Evolutionary conservation across 768 basidiomycete genomes (phyloP).

Genomic region (Boletus eberwhitei): DNA sequence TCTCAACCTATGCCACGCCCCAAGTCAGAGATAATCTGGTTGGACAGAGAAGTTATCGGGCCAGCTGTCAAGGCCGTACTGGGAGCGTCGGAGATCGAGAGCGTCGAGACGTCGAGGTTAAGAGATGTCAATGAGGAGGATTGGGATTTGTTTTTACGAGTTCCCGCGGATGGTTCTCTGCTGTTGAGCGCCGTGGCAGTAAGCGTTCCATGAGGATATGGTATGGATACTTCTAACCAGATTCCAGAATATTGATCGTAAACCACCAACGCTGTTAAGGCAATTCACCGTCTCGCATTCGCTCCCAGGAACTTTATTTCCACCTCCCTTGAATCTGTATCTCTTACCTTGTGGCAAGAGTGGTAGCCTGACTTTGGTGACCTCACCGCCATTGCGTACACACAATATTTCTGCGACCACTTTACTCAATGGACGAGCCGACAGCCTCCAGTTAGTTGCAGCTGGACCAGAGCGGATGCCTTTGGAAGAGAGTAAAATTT

Average conservation of each 20-base stretch:
- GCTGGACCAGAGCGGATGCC: slow-evolving; percentile 37
- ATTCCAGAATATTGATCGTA: slow-evolving; percentile 78
- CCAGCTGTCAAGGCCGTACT: slow-evolving; percentile 45
- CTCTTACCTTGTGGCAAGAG: slow-evolving; percentile 48
- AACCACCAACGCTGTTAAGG: slow-evolving; percentile 79
- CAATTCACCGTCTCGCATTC: slow-evolving; percentile 73
- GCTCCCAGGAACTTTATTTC: slow-evolving; percentile 45
- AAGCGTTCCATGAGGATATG: slow-evolving; percentile 27
- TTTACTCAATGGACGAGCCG: slow-evolving; percentile 60
- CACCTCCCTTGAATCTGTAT: slow-evolving; percentile 49
- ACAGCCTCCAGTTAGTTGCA: slow-evolving; percentile 47
- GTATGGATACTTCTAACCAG: slow-evolving; percentile 2
- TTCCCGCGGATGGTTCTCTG: slow-evolving; percentile 70
- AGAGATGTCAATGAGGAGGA: slow-evolving; percentile 65
- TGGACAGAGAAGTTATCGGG: slow-evolving; percentile 61
- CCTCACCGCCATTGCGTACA: slow-evolving; percentile 62
- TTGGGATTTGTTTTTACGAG: slow-evolving; percentile 78
- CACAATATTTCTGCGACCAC: slow-evolving; percentile 54
- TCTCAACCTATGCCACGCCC: slow-evolving; percentile 26
- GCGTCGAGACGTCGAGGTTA: slow-evolving; percentile 37
- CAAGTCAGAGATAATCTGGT: slow-evolving; percentile 59
- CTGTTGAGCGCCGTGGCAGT: slow-evolving; percentile 72
- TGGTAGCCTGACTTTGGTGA: slow-evolving; percentile 52
- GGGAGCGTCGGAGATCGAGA: slow-evolving; percentile 24
- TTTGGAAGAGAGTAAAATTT: slow-evolving; percentile 51